These are phyloP conservation scores for Penicillium sp. DNA, from an alignment of 2,329 filamentous ascomycete species.

Conservation along the genomic window DNA sequence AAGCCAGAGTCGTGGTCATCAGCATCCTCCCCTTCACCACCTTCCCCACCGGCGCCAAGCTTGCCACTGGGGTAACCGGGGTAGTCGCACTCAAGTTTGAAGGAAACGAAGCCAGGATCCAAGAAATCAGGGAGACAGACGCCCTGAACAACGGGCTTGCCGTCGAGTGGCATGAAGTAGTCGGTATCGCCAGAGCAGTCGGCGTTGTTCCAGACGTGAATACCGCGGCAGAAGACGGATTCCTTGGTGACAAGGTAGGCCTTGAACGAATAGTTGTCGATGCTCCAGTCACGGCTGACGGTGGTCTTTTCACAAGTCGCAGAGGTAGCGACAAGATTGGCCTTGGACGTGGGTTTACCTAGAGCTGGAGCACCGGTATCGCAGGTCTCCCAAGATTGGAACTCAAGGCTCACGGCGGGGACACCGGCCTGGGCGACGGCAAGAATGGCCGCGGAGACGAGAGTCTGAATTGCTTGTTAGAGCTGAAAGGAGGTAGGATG, in stretches of 20 bases:
- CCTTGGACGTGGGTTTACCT: constrained; percentile 17
- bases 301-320: constrained; percentile 22
- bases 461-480: constrained; percentile 11
- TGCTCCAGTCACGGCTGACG: constrained; percentile 22
- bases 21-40: background rate
- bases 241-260: constrained; percentile 23
- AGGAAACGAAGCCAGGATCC: constrained; percentile 19
- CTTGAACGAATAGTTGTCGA: constrained; percentile 22
- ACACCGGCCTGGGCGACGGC: constrained; percentile 19
- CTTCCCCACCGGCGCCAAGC: background rate
- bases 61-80: background rate
- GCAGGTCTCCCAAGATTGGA: constrained; percentile 25
- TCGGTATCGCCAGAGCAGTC: constrained; percentile 17
- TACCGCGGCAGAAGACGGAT: constrained; percentile 15
- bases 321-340: constrained; percentile 12
- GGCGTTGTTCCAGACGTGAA: constrained; percentile 24
- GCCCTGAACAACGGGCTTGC: constrained; percentile 14
- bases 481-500: background rate
- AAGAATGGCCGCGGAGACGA: constrained; percentile 19
- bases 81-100: constrained; percentile 18
- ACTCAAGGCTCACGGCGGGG: constrained; percentile 21
- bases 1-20: background rate
- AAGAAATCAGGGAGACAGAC: constrained; percentile 20
- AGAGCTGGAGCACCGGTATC: constrained; percentile 11
- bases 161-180: constrained; percentile 18